A percentile compares a stretch with the other conserved stretches of the same genome.
Conservation (phyloP, 1,139 yeast species). For the Suhomyces choctaworum region DNA sequence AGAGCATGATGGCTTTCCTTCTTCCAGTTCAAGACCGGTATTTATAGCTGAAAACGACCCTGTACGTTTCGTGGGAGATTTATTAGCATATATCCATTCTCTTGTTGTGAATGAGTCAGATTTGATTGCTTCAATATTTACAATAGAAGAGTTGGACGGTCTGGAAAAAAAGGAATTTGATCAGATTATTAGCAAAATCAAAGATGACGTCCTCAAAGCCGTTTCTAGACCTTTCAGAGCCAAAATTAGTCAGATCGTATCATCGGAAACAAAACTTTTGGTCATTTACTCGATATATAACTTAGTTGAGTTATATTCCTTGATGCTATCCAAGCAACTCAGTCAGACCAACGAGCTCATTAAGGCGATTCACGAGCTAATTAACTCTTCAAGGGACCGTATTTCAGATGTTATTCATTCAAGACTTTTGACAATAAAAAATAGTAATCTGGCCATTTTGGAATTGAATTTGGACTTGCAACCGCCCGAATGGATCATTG, state of each 20-base stretch:
- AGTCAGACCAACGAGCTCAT: slow-evolving; percentile 22
- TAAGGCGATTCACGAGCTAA: slow-evolving; percentile 27
- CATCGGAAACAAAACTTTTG: slow-evolving; percentile 61
- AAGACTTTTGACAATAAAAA: slow-evolving; percentile 42
- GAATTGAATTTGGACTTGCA: slow-evolving; percentile 52
- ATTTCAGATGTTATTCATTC: slow-evolving; percentile 41
- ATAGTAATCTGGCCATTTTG: slow-evolving; percentile 42
- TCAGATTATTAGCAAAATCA: slow-evolving; percentile 32
- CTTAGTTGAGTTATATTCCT: slow-evolving; percentile 62
- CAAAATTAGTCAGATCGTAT: slow-evolving; percentile 66
- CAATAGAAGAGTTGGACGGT: slow-evolving; percentile 21
- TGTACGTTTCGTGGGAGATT: slow-evolving; percentile 77
- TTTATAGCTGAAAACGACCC: slow-evolving; percentile 78
- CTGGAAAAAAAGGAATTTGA: slow-evolving; percentile 20
- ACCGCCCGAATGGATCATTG: slow-evolving; percentile 74
- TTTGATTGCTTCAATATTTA: slow-evolving; percentile 52
- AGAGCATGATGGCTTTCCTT: neutral
- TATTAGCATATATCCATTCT: slow-evolving; percentile 85
- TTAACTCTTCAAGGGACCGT: slow-evolving; percentile 39
- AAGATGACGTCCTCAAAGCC: slow-evolving; percentile 48
- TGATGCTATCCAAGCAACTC: slow-evolving; percentile 63
- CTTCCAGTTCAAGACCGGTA: slow-evolving; percentile 45
- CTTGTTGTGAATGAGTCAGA: slow-evolving; percentile 90
- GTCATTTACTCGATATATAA: slow-evolving; percentile 59
- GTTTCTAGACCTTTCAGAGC: slow-evolving; percentile 46